Evolutionary conservation across 495 filamentous ascomycete genomes (phyloP).

Genomic region (Evernia prunastri): DNA sequence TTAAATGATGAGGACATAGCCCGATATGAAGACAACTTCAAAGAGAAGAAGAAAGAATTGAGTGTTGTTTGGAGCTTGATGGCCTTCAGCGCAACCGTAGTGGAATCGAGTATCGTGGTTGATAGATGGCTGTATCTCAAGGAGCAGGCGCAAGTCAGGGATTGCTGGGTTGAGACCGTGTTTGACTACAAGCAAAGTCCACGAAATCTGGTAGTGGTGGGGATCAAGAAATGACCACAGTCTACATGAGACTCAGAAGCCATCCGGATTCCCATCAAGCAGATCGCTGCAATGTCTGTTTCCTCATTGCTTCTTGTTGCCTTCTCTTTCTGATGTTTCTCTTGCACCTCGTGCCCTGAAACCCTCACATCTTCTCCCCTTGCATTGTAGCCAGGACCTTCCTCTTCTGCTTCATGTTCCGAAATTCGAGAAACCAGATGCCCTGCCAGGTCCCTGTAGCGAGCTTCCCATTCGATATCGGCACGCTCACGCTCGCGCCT

Average conservation of each 20-base stretch:
- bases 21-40: slow-evolving; percentile 58
- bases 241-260: not conserved
- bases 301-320: not conserved
- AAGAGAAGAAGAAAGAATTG: slow-evolving; percentile 68
- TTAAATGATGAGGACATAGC: slow-evolving; percentile 69
- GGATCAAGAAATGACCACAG: slow-evolving; percentile 58
- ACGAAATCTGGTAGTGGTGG: slow-evolving; percentile 82
- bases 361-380: slow-evolving; percentile 61
- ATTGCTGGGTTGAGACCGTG: slow-evolving; percentile 85
- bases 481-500: slow-evolving; percentile 80
- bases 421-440: slow-evolving; percentile 93
- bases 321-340: not conserved
- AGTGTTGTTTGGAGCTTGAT: slow-evolving; percentile 87
- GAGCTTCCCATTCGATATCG: slow-evolving; percentile 78
- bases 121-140: slow-evolving; percentile 86
- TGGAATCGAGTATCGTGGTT: slow-evolving; percentile 83
- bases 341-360: not conserved
- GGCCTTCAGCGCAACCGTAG: slow-evolving; percentile 84
- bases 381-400: slow-evolving; percentile 90
- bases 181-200: slow-evolving; percentile 88
- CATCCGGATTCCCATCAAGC: not conserved
- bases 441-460: slow-evolving; percentile 68
- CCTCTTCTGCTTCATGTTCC: slow-evolving; percentile 64
- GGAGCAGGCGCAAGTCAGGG: slow-evolving; percentile 61
- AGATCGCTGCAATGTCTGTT: not conserved